A percentile compares a stretch with the other conserved stretches of the same genome.
phyloP scores from a whole-genome alignment of 495 filamentous ascomycete species.

The Podospora fimiseda region DNA sequence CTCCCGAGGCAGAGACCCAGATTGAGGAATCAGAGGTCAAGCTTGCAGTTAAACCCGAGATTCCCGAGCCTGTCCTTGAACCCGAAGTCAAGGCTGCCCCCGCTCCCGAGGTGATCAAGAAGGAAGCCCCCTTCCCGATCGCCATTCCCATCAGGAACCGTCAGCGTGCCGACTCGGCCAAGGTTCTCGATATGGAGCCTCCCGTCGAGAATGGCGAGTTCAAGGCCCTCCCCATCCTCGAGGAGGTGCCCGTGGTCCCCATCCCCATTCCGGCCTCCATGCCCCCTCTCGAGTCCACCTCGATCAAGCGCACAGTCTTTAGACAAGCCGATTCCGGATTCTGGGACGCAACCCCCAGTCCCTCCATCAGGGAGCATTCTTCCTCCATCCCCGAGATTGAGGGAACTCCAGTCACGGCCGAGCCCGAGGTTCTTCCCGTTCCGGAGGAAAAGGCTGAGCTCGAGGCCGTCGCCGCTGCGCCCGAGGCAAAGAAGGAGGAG shows the following conservation, averaged over 20 bases:
- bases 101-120: constrained; percentile 1
- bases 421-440: not conserved
- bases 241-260: constrained; percentile 4
- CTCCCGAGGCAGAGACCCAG: not conserved
- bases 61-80: not conserved
- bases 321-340: constrained; percentile 30
- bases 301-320: constrained; percentile 4
- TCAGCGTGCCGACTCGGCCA: constrained; percentile 25
- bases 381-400: constrained; percentile 12
- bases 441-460: not conserved
- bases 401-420: not conserved
- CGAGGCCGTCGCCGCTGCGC: not conserved
- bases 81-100: not conserved
- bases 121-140: not conserved
- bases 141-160: not conserved
- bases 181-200: constrained; percentile 19
- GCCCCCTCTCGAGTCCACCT: constrained; percentile 10
- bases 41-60: constrained; percentile 1
- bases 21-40: constrained; percentile 4
- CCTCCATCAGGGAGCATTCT: constrained; percentile 9
- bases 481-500: constrained; percentile 4
- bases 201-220: constrained; percentile 6
- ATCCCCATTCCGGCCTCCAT: constrained; percentile 4
- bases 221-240: constrained; percentile 7
- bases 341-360: constrained; percentile 22